Evolutionary conservation across 371 early-diverging fungal species (phyloP).

Genomic region (Smittium culicis): DNA sequence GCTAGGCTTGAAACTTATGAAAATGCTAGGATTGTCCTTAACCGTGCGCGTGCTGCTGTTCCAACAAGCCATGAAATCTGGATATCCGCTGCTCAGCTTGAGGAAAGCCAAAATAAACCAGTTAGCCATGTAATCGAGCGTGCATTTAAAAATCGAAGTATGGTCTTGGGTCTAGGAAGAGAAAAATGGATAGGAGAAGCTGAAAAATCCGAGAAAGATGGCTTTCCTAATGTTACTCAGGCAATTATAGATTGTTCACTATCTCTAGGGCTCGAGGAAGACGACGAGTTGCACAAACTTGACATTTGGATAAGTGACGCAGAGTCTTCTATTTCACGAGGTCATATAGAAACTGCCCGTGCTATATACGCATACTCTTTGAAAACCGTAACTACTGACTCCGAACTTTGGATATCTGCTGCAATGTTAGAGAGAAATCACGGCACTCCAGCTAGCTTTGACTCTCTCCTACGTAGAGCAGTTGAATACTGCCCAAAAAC

Average conservation of each 20-base stretch:
- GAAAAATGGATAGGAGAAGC: conserved; percentile 89
- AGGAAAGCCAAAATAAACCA: conserved; percentile 57
- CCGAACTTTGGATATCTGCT: conserved; percentile 74
- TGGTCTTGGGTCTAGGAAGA: conserved; percentile 50
- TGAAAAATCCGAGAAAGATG: conserved; percentile 66
- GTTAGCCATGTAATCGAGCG: conserved; percentile 55
- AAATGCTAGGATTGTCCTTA: conserved; percentile 79
- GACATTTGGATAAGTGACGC: conserved; percentile 85
- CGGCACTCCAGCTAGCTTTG: conserved; percentile 61
- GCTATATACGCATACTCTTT: conserved; percentile 78
- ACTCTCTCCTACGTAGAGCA: conserved; percentile 66
- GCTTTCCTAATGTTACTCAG: conserved; percentile 57
- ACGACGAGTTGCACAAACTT: conserved; percentile 47
- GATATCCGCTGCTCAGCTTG: conserved; percentile 86
- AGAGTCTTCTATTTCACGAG: conserved; percentile 48
- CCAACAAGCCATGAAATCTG: conserved; percentile 89
- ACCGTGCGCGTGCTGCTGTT: conserved; percentile 67
- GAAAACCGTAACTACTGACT: conserved; percentile 56
- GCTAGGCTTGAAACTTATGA: conserved; percentile 80
- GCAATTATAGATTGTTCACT: conserved; percentile 73
- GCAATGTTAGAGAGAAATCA: conserved; percentile 78
- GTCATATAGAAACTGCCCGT: conserved; percentile 63
- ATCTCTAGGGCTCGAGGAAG: conserved; percentile 55
- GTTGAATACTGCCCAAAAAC: conserved; percentile 82
- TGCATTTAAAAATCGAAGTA: conserved; percentile 26